These are phyloP conservation scores for Priceomyces fermenticarens DNA, from an alignment of 805 yeast genomes.

Conservation along the genomic window DNA sequence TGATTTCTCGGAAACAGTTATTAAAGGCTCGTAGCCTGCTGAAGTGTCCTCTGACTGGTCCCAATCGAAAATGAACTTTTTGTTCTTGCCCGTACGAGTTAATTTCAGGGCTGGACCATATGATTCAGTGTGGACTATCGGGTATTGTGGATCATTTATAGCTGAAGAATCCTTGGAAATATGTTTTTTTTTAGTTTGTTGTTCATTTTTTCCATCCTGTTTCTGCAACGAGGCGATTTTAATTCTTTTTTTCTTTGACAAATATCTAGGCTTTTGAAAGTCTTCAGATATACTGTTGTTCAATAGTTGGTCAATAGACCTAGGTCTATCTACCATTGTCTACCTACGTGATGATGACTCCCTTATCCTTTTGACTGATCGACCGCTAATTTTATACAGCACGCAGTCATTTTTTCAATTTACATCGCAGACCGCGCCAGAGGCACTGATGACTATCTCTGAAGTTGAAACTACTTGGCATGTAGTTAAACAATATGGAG, in stretches of 20 bases:
- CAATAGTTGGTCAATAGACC: slow-evolving; percentile 22
- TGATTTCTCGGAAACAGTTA: slow-evolving; percentile 11
- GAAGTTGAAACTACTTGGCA: too few species aligned
- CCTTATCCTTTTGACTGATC: too few species aligned
- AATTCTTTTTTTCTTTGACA: slow-evolving; percentile 17
- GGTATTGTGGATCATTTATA: background rate
- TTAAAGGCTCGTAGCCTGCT: slow-evolving; percentile 39
- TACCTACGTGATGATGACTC: too few species aligned
- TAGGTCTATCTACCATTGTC: slow-evolving; percentile 20
- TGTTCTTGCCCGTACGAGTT: background rate
- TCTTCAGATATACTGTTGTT: slow-evolving; percentile 5
- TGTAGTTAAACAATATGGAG: too few species aligned
- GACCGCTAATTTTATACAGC: too few species aligned
- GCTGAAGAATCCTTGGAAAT: too few species aligned
- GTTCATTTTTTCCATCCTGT: background rate
- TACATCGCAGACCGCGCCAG: too few species aligned
- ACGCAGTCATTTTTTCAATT: too few species aligned
- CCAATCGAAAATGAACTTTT: slow-evolving; percentile 66
- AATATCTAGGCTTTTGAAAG: slow-evolving; percentile 17
- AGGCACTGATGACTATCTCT: too few species aligned
- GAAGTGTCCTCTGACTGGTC: slow-evolving; percentile 64
- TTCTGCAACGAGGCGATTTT: slow-evolving; percentile 7
- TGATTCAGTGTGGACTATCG: background rate
- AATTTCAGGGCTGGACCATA: background rate
- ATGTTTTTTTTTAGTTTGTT: too few species aligned